phyloP scores from a whole-genome alignment of 1,139 yeast species.

The Debaryomycetaceae sp. region DNA sequence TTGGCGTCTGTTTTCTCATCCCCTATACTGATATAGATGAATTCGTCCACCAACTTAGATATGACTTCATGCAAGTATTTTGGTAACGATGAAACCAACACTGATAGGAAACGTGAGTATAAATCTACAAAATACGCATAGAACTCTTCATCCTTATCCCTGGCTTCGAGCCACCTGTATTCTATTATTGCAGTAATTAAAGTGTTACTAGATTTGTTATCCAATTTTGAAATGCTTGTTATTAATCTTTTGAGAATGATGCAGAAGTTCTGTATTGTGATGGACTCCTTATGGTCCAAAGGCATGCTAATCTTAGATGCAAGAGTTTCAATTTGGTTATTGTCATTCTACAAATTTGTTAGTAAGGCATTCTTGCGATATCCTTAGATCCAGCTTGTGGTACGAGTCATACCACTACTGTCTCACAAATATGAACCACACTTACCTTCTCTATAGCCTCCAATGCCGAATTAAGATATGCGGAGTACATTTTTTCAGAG shows the following conservation, averaged over 20 bases:
- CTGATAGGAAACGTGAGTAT: slow-evolving; percentile 66
- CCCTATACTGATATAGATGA: slow-evolving; percentile 24
- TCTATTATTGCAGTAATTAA: slow-evolving; percentile 35
- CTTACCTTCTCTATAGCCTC: slow-evolving; percentile 63
- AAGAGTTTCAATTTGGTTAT: slow-evolving; percentile 32
- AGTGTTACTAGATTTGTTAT: slow-evolving; percentile 30
- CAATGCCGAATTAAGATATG: slow-evolving; percentile 66
- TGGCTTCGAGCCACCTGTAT: slow-evolving; percentile 54
- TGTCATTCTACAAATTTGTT: slow-evolving; percentile 30
- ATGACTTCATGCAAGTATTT: slow-evolving; percentile 88
- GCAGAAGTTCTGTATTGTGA: slow-evolving; percentile 31
- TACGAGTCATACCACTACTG: background rate
- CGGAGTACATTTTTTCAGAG: slow-evolving; percentile 56
- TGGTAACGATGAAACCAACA: slow-evolving; percentile 81
- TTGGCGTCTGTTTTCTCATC: slow-evolving; percentile 12
- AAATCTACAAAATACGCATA: slow-evolving; percentile 41
- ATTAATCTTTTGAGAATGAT: slow-evolving; percentile 34
- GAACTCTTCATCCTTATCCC: slow-evolving; percentile 18
- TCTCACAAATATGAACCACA: slow-evolving; percentile 15
- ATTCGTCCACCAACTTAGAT: slow-evolving; percentile 58
- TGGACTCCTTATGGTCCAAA: slow-evolving; percentile 28
- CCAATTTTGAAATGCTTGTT: slow-evolving; percentile 37
- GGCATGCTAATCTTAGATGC: slow-evolving; percentile 38
- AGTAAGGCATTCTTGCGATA: slow-evolving; percentile 10
- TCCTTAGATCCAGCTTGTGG: background rate